Conservation (phyloP, 2,329 filamentous ascomycete species). For the Cordyceps sp. region DNA sequence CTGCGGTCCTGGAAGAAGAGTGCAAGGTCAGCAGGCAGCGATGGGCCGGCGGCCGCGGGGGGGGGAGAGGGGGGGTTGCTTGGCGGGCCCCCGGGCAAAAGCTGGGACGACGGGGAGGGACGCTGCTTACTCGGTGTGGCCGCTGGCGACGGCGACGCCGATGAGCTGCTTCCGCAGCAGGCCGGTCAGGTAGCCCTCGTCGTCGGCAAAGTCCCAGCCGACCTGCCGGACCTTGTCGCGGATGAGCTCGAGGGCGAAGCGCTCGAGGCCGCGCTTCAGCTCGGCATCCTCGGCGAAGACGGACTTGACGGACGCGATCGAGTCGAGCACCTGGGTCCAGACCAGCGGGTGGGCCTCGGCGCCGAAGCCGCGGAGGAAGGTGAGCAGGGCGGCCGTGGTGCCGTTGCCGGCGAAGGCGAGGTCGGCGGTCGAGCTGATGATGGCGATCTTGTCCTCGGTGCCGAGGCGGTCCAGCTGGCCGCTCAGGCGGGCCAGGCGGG, state of each 20-base stretch:
- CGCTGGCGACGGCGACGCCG: slow-evolving; percentile 54
- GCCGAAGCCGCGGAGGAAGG: slow-evolving; percentile 72
- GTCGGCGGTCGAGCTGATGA: slow-evolving; percentile 78
- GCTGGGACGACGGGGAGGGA: neutral
- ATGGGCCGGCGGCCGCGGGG: no score
- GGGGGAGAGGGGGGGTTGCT: neutral
- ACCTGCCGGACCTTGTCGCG: slow-evolving; percentile 58
- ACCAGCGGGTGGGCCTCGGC: slow-evolving; percentile 74
- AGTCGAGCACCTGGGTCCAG: slow-evolving; percentile 71
- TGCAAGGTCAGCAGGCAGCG: slow-evolving; percentile 7
- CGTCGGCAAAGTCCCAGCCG: slow-evolving; percentile 68
- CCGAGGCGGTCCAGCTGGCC: slow-evolving; percentile 59
- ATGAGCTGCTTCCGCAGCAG: slow-evolving; percentile 75
- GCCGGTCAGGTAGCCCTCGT: slow-evolving; percentile 67
- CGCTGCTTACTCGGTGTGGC: slow-evolving; percentile 51
- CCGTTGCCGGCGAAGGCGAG: slow-evolving; percentile 77
- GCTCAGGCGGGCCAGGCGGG: slow-evolving; percentile 65
- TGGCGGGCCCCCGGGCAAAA: no score
- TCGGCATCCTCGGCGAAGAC: slow-evolving; percentile 65
- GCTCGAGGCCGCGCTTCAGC: slow-evolving; percentile 56
- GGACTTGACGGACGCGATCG: slow-evolving; percentile 61
- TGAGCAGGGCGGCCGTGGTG: slow-evolving; percentile 64
- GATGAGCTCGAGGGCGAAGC: slow-evolving; percentile 65
- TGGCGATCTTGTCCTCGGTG: slow-evolving; percentile 80
- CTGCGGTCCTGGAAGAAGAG: slow-evolving; percentile 34